Evolutionary conservation across 768 basidiomycete genomes (phyloP).

Genomic region (Cantharellus anzutake): DNA sequence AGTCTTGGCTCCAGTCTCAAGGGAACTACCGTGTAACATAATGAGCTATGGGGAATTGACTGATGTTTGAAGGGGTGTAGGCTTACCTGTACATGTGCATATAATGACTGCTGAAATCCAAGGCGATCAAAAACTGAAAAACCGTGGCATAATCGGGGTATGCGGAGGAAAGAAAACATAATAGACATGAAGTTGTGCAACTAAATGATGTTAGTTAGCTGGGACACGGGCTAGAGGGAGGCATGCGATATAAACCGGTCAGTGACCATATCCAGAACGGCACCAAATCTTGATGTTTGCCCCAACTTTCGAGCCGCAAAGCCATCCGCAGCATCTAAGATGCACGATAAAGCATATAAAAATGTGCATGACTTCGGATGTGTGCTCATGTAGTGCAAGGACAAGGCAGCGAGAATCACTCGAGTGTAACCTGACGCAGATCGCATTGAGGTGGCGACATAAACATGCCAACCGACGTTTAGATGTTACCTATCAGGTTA

Average conservation of each 20-base stretch:
- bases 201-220: slow-evolving; percentile 21
- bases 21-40: slow-evolving; percentile 36
- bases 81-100: slow-evolving; percentile 98
- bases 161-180: slow-evolving; percentile 82
- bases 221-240: neutral
- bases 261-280: slow-evolving; percentile 97
- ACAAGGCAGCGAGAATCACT: slow-evolving; percentile 73
- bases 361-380: slow-evolving; percentile 87
- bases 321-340: slow-evolving; percentile 91
- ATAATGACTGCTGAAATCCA: slow-evolving; percentile 97
- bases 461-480: neutral
- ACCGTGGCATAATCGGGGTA: slow-evolving; percentile 71
- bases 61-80: neutral
- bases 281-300: slow-evolving; percentile 92
- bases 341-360: slow-evolving; percentile 73
- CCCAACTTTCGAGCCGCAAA: slow-evolving; percentile 73
- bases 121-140: slow-evolving; percentile 89
- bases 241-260: slow-evolving; percentile 45
- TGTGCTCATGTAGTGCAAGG: slow-evolving; percentile 84
- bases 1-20: slow-evolving; percentile 82
- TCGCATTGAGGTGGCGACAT: neutral
- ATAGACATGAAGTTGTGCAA: slow-evolving; percentile 87
- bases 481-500: slow-evolving; percentile 65
- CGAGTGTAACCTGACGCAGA: slow-evolving; percentile 58
- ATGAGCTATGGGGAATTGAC: neutral